These are phyloP conservation scores for Hypsizygus ulmarius DNA, from an alignment of 1,284 basidiomycete species.

Conservation along the genomic window DNA sequence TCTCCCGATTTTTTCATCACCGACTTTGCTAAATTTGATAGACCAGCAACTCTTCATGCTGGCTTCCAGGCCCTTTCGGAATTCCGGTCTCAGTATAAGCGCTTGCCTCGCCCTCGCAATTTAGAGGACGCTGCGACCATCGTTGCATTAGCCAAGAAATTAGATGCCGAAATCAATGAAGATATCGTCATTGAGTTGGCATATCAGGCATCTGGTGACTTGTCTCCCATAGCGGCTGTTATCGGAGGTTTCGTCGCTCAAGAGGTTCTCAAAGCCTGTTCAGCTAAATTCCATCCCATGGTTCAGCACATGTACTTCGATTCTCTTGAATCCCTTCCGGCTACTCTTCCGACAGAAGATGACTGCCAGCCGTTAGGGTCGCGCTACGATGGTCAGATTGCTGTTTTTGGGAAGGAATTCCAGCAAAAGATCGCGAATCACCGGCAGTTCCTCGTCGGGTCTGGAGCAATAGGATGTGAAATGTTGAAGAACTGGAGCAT, in stretches of 20 bases:
- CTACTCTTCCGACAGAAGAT: slow-evolving; percentile 71
- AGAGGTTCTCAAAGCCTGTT: slow-evolving; percentile 96
- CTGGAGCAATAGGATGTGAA: slow-evolving; percentile 98
- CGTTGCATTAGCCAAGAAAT: slow-evolving; percentile 74
- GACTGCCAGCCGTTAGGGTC: slow-evolving; percentile 84
- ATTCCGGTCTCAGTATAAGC: slow-evolving; percentile 69
- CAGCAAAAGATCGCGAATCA: slow-evolving; percentile 91
- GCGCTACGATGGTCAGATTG: slow-evolving; percentile 94
- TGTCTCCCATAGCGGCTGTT: slow-evolving; percentile 91
- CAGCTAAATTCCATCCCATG: slow-evolving; percentile 98
- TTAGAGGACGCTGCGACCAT: slow-evolving; percentile 76
- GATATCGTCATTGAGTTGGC: slow-evolving; percentile 83
- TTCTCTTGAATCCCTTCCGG: slow-evolving; percentile 91
- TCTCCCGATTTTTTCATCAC: slow-evolving; percentile 91
- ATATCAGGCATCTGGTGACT: slow-evolving; percentile 91
- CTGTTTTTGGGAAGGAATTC: slow-evolving; percentile 92
- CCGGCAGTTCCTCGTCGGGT: slow-evolving; percentile 95
- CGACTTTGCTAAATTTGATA: slow-evolving; percentile 98
- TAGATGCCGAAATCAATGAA: slow-evolving; percentile 77
- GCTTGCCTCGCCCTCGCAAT: slow-evolving; percentile 85
- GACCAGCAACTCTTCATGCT: slow-evolving; percentile 86
- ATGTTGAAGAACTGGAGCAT: slow-evolving; percentile 99
- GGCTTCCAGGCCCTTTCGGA: slow-evolving; percentile 94
- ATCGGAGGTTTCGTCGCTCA: slow-evolving; percentile 98
- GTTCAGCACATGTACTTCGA: slow-evolving; percentile 97